Percentiles rank a stretch among this genome's conserved stretches.
Conservation (phyloP, 768 basidiomycete species). For the Sporobolomyces phaffii region DNA sequence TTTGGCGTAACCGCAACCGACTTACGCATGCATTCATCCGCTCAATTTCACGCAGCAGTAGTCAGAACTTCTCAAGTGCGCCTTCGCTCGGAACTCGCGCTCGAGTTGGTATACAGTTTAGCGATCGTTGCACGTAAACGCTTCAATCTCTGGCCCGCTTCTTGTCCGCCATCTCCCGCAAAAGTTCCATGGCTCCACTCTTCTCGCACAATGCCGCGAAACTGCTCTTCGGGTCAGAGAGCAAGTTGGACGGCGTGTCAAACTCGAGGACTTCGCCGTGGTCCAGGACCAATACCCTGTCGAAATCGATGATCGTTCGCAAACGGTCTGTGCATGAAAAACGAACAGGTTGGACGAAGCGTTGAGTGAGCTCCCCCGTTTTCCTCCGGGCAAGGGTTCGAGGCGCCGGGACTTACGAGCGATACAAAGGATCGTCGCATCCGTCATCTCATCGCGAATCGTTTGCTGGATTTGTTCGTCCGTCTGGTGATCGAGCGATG, state of each 20-base stretch:
- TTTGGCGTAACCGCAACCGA: no score
- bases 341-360: no score
- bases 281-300: constrained; percentile 52
- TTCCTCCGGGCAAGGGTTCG: no score
- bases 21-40: no score
- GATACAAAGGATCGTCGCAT: constrained; percentile 72
- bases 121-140: no score
- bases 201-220: constrained; percentile 49
- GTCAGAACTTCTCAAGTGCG: no score
- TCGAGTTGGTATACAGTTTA: no score
- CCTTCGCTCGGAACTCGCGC: no score
- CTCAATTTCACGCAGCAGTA: no score
- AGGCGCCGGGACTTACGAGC: constrained; percentile 67
- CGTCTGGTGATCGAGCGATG: constrained; percentile 40
- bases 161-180: constrained; percentile 35
- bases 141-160: no score
- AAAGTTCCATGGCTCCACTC: constrained; percentile 35
- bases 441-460: constrained; percentile 64
- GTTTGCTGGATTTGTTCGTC: constrained; percentile 59
- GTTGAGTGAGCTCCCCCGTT: no score
- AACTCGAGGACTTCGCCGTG: constrained; percentile 69
- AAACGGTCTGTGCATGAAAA: constrained; percentile 25
- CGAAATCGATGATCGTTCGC: constrained; percentile 48
- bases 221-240: constrained; percentile 54
- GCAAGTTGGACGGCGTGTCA: constrained; percentile 59